These are phyloP conservation scores for Quercus parvula DNA, from an alignment of 306 rosid genomes.

Conservation along the genomic window DNA sequence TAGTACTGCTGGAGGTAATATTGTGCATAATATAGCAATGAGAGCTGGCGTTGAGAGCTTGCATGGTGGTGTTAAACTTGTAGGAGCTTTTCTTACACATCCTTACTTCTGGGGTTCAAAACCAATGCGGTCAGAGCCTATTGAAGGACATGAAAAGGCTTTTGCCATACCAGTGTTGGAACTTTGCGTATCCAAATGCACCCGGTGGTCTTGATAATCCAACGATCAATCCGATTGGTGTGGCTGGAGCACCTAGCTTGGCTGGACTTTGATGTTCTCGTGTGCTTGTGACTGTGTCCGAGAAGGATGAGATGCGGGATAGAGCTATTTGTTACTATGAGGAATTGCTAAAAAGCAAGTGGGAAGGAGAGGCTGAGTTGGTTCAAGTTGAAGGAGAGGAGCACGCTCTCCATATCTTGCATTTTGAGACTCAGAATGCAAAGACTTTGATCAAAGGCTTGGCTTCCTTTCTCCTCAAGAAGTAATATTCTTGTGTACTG, in stretches of 20 bases:
- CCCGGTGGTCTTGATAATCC: constrained; percentile 42
- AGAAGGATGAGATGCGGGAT: constrained; percentile 22
- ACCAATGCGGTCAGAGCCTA: constrained; percentile 21
- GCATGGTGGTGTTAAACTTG: constrained; percentile 24
- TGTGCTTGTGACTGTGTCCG: constrained; percentile 29
- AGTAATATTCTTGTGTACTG: background rate
- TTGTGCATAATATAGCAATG: constrained; percentile 39
- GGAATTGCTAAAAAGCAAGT: constrained; percentile 29
- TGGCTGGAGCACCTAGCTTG: constrained; percentile 33
- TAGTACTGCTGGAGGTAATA: constrained; percentile 39
- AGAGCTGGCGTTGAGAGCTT: constrained; percentile 43
- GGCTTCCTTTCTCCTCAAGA: constrained; percentile 31
- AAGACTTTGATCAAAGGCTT: constrained; percentile 15
- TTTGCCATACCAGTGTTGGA: constrained; percentile 16
- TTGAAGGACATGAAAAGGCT: background rate
- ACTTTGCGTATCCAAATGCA: constrained; percentile 33
- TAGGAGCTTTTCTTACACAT: constrained; percentile 35
- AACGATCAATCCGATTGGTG: constrained; percentile 24
- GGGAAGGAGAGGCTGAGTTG: constrained; percentile 38
- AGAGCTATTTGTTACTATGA: constrained; percentile 34
- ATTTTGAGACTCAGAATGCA: constrained; percentile 1
- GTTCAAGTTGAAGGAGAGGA: constrained; percentile 19
- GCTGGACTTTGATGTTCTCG: constrained; percentile 29
- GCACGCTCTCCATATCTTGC: constrained; percentile 28
- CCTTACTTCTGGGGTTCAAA: constrained; percentile 42